Conservation (phyloP, 2,329 filamentous ascomycete species). For the Purpureocillium lavendulum region DNA sequence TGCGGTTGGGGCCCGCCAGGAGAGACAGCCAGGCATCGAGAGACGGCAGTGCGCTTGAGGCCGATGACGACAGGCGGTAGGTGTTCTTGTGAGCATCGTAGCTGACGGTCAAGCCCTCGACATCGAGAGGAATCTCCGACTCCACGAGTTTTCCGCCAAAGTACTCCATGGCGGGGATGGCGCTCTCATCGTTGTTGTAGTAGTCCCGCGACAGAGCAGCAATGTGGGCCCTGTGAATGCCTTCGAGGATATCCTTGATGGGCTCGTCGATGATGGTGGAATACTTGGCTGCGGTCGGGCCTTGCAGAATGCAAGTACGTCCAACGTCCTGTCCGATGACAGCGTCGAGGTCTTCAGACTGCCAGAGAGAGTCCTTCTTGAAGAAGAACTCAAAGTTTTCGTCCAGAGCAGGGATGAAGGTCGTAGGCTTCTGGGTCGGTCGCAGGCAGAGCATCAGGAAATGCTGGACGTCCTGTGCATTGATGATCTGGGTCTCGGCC, state of each 20-base stretch:
- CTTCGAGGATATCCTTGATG: constrained; percentile 87
- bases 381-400: constrained; percentile 99
- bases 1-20: constrained; percentile 76
- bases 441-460: constrained; percentile 90
- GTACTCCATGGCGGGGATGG: constrained; percentile 84
- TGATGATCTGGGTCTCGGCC: constrained; percentile 85
- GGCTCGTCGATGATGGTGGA: constrained; percentile 87
- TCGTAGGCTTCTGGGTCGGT: constrained; percentile 89
- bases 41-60: constrained; percentile 66
- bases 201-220: constrained; percentile 68
- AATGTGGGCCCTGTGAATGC: constrained; percentile 85
- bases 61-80: constrained; percentile 72
- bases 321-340: constrained; percentile 95
- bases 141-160: constrained; percentile 85
- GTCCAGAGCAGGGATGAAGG: constrained; percentile 91
- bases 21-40: constrained; percentile 80
- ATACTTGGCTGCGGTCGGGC: constrained; percentile 85
- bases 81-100: constrained; percentile 71
- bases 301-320: constrained; percentile 91
- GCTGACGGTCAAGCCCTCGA: constrained; percentile 79
- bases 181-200: constrained; percentile 63
- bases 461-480: constrained; percentile 95
- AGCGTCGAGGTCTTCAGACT: constrained; percentile 94
- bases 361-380: constrained; percentile 99
- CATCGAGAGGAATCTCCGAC: constrained; percentile 61